Conservation (phyloP, 495 filamentous ascomycete genomes). For the Pseudotulostoma volvatum region DNA sequence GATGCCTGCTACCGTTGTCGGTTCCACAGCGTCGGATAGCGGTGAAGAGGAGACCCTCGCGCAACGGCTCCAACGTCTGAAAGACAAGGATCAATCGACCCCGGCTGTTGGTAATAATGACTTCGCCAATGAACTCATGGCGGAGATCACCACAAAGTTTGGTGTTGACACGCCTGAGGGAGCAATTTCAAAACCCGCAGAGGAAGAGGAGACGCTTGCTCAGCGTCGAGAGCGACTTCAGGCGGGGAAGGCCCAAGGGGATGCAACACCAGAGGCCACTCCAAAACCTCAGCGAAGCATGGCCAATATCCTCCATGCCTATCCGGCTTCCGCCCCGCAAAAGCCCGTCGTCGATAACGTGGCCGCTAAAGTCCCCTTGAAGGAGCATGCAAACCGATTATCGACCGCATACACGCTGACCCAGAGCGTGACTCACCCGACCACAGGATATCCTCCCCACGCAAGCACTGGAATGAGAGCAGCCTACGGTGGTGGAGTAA, state of each 20-base stretch:
- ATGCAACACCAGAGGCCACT: constrained; percentile 15
- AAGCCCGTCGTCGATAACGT: background rate
- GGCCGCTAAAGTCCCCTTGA: no score
- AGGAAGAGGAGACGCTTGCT: constrained; percentile 73
- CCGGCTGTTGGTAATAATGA: constrained; percentile 53
- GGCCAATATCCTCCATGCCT: constrained; percentile 49
- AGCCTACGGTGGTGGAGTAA: constrained; percentile 3
- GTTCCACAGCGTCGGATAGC: constrained; percentile 15
- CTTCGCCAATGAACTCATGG: constrained; percentile 66
- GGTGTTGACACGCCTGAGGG: constrained; percentile 7
- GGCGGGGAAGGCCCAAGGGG: constrained; percentile 37
- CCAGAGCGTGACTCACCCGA: constrained; percentile 2
- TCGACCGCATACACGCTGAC: constrained; percentile 2
- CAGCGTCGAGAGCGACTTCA: constrained; percentile 72
- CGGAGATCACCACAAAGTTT: constrained; percentile 44
- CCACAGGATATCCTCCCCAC: no score
- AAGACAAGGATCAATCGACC: constrained; percentile 30
- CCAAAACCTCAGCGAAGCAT: constrained; percentile 40
- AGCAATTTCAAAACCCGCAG: constrained; percentile 13
- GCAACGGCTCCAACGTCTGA: constrained; percentile 54
- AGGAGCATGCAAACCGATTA: constrained; percentile 1
- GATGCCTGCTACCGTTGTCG: constrained; percentile 8
- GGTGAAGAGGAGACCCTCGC: constrained; percentile 64
- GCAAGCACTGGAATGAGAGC: constrained; percentile 1
- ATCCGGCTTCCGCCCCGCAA: constrained; percentile 20